These are phyloP conservation scores for Aechmea fasciata DNA, from an alignment of 176 grass and related monocot genomes.

Conservation along the genomic window DNA sequence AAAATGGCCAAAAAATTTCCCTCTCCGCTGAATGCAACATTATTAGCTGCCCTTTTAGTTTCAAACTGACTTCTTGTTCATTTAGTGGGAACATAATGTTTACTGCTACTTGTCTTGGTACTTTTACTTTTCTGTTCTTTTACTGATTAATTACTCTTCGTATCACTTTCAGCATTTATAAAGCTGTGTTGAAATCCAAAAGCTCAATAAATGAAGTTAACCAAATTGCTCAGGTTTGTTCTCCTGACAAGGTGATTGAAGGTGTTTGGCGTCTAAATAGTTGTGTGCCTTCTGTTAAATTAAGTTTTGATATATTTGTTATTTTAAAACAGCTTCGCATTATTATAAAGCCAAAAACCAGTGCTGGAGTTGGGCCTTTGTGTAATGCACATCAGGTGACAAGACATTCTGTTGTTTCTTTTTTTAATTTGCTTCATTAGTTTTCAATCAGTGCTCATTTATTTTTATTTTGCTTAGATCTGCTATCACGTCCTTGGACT, in stretches of 20 bases:
- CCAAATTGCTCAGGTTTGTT: constrained; percentile 84
- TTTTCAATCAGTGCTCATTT: constrained; percentile 22
- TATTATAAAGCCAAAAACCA: constrained; percentile 82
- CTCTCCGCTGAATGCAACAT: no score
- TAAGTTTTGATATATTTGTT: constrained; percentile 10
- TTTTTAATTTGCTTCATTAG: constrained; percentile 14
- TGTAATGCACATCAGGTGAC: constrained; percentile 84
- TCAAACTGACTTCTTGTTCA: no score
- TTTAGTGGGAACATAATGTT: no score
- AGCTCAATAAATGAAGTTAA: constrained; percentile 73
- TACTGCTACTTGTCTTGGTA: no score
- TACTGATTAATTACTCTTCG: constrained; percentile 17
- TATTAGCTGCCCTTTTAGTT: no score
- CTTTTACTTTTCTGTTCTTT: constrained; percentile 1
- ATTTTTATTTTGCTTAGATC: constrained; percentile 46
- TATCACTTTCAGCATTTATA: constrained; percentile 61
- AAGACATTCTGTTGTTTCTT: constrained; percentile 19
- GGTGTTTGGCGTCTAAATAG: no score
- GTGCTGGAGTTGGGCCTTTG: constrained; percentile 72
- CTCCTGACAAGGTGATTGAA: no score
- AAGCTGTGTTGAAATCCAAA: constrained; percentile 55
- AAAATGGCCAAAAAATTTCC: no score
- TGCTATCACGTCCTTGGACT: constrained; percentile 97
- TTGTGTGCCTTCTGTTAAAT: neutral
- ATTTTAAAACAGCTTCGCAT: constrained; percentile 57